A percentile compares a stretch with the other conserved stretches of the same genome.
These are phyloP conservation scores for Lasiodiplodia citricola DNA, from an alignment of 2,329 filamentous ascomycete genomes.

Conservation along the genomic window DNA sequence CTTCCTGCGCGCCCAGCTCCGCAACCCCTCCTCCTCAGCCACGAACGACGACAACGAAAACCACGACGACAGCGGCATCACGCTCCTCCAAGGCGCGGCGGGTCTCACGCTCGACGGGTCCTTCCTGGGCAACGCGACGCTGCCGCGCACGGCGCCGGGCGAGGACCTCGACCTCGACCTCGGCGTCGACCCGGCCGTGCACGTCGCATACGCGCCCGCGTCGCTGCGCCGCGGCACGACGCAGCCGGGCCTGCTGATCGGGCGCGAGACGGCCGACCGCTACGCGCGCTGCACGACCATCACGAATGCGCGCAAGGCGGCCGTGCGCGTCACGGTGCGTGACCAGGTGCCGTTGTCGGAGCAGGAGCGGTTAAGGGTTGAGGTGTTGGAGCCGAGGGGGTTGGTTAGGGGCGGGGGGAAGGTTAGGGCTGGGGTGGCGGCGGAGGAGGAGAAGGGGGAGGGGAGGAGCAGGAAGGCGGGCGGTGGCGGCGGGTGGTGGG, in stretches of 20 bases:
- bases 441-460: conserved; percentile 30
- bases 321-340: conserved; percentile 57
- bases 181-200: conserved; percentile 65
- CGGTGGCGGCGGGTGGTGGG: conserved; percentile 28
- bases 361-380: conserved; percentile 62
- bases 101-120: conserved; percentile 68
- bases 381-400: conserved; percentile 56
- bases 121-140: conserved; percentile 63
- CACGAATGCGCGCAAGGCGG: conserved; percentile 53
- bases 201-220: conserved; percentile 62
- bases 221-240: conserved; percentile 57
- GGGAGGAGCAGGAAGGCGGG: conserved; percentile 30
- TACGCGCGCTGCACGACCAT: conserved; percentile 58
- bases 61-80: conserved; percentile 41
- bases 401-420: conserved; percentile 36
- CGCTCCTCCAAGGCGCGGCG: conserved; percentile 60
- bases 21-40: conserved; percentile 50
- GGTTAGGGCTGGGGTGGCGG: conserved; percentile 29
- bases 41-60: background rate
- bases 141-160: conserved; percentile 63
- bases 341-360: conserved; percentile 69
- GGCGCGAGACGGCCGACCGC: conserved; percentile 55
- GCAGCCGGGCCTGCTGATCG: conserved; percentile 51
- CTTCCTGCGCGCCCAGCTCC: conserved; percentile 63
- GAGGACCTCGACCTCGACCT: conserved; percentile 60